Conservation (phyloP, 2,329 filamentous ascomycete species). For the Simplicillium sp. region DNA sequence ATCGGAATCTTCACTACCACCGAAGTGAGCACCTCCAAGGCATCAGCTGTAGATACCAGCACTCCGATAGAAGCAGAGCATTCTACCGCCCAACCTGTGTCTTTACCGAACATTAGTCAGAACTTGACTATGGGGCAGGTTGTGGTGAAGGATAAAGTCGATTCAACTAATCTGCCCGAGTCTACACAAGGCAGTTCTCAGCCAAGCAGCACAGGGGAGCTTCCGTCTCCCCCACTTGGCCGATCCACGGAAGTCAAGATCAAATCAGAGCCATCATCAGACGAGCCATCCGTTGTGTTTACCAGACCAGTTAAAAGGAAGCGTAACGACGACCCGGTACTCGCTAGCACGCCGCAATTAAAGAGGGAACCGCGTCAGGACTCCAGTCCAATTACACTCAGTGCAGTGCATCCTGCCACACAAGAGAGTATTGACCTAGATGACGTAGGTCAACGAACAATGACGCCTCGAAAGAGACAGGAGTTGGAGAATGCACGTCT, state of each 20-base stretch:
- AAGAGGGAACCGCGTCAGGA: slow-evolving; percentile 29
- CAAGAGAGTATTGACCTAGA: slow-evolving; percentile 52
- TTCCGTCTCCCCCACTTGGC: slow-evolving; percentile 12
- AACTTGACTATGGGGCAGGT: too few relatives aligned
- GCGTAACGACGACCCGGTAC: slow-evolving; percentile 21
- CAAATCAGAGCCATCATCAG: slow-evolving; percentile 46
- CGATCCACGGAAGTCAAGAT: slow-evolving; percentile 14
- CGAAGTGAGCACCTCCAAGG: neutral
- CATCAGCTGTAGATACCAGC: neutral
- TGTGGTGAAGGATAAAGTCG: too few relatives aligned
- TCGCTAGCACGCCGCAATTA: slow-evolving; percentile 20
- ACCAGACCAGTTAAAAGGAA: slow-evolving; percentile 40
- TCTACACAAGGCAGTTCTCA: slow-evolving; percentile 18
- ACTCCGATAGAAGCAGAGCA: neutral
- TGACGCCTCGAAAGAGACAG: slow-evolving; percentile 25
- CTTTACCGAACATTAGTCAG: too few relatives aligned
- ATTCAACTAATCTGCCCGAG: slow-evolving; percentile 5
- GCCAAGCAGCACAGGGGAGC: slow-evolving; percentile 10
- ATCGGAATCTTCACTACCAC: slow-evolving; percentile 16
- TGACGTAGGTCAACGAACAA: slow-evolving; percentile 20
- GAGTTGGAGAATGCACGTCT: slow-evolving; percentile 11
- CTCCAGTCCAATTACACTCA: slow-evolving; percentile 16
- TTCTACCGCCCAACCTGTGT: neutral
- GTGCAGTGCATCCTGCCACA: slow-evolving; percentile 16
- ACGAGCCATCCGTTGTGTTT: slow-evolving; percentile 39